Evolutionary conservation across 1,284 basidiomycete species (phyloP).

Genomic region (Cutaneotrichosporon cutaneum): DNA sequence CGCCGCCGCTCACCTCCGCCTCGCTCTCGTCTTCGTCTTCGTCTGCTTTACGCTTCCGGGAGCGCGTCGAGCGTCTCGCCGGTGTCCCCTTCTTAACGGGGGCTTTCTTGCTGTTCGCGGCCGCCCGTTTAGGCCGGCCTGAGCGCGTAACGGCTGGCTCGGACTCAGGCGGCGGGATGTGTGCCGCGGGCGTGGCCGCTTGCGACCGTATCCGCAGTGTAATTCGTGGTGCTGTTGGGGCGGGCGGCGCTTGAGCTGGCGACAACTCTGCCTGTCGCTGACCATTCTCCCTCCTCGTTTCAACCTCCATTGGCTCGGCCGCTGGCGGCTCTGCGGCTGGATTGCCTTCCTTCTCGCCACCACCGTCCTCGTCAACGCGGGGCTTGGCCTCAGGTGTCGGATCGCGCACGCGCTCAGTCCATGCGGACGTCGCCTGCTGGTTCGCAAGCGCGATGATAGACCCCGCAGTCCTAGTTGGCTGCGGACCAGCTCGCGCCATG

Average conservation of each 20-base stretch:
- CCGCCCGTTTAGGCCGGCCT: slow-evolving; percentile 7
- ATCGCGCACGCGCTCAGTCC: not conserved
- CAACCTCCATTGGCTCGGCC: not conserved
- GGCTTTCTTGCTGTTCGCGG: not conserved
- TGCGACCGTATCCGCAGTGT: slow-evolving; percentile 5
- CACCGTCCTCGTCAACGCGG: not conserved
- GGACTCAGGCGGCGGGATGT: not conserved
- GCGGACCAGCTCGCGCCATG: slow-evolving; percentile 27
- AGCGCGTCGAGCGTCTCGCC: slow-evolving; percentile 4
- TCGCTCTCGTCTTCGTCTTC: slow-evolving; percentile 21
- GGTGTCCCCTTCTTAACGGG: not conserved
- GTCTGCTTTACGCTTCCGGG: slow-evolving; percentile 14
- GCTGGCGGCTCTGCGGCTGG: not conserved
- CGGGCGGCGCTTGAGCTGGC: not conserved
- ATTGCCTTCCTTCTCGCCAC: not conserved
- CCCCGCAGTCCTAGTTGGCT: slow-evolving; percentile 23
- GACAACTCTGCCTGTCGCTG: not conserved
- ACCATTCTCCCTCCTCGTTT: not conserved
- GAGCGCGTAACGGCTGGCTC: slow-evolving; percentile 1
- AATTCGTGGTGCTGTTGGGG: slow-evolving; percentile 1
- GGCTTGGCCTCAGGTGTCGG: not conserved
- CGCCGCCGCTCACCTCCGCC: slow-evolving; percentile 15
- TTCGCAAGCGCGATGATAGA: slow-evolving; percentile 36
- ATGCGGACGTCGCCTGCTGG: slow-evolving; percentile 1
- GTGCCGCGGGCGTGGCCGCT: not conserved